phyloP scores from a whole-genome alignment of 2,329 filamentous ascomycete species.

The Pestalotiopsis sp. region DNA sequence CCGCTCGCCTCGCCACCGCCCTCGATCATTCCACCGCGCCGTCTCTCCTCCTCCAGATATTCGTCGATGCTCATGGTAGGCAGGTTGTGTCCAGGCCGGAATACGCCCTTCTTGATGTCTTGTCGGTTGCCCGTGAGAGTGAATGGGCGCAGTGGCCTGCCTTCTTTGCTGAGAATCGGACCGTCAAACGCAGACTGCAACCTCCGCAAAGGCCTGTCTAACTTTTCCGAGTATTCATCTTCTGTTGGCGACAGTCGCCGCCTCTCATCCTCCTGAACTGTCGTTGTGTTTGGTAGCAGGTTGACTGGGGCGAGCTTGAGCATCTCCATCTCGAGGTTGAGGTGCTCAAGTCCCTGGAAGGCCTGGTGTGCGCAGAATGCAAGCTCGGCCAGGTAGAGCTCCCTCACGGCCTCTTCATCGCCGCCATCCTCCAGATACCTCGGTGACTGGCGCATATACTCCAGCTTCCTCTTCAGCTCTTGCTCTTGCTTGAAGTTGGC shows the following conservation, averaged over 20 bases:
- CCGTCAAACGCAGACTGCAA: slow-evolving; percentile 58
- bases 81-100: slow-evolving; percentile 87
- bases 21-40: slow-evolving; percentile 85
- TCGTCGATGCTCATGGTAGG: slow-evolving; percentile 99
- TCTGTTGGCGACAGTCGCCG: slow-evolving; percentile 36
- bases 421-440: slow-evolving; percentile 56
- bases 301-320: slow-evolving; percentile 72
- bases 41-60: slow-evolving; percentile 89
- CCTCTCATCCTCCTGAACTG: slow-evolving; percentile 49
- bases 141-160: slow-evolving; percentile 89
- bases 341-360: slow-evolving; percentile 84
- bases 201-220: slow-evolving; percentile 67
- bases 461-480: slow-evolving; percentile 80
- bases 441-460: slow-evolving; percentile 51
- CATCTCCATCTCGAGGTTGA: slow-evolving; percentile 84
- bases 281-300: slow-evolving; percentile 43
- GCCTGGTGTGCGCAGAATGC: slow-evolving; percentile 75
- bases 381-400: slow-evolving; percentile 77
- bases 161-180: slow-evolving; percentile 75
- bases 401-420: slow-evolving; percentile 83
- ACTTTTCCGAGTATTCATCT: slow-evolving; percentile 67
- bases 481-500: slow-evolving; percentile 84
- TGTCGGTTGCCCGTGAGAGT: slow-evolving; percentile 80
- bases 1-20: slow-evolving; percentile 81
- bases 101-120: slow-evolving; percentile 78